Evolutionary conservation across 2,329 filamentous ascomycete species (phyloP), one percentile per base, ranked within the genome.

Genomic region (Fusarium dlaminii): DNA sequence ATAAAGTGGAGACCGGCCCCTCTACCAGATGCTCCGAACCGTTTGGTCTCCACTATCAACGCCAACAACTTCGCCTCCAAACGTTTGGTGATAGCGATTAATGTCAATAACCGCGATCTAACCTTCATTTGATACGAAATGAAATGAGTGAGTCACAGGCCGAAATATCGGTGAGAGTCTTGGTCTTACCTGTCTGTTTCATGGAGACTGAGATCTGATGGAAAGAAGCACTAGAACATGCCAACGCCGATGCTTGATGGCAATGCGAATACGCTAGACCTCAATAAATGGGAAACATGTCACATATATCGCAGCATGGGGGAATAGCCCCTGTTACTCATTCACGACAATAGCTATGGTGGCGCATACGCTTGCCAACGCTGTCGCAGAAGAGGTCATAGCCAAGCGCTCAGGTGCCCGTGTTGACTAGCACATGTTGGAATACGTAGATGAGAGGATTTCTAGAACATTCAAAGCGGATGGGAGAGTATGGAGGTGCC

Each of bases 11-110:
- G 12, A 30, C 22, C 27, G 12, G 36, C 36, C 15, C 11, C 36
- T 40, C 27, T 29, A 8, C 14, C 34, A 39, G 22, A 55, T 30
- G 14, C 36, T 40, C 52, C 15, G 15, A 40, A n/a, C 52, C 52
- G 36, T 30, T 42, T 55, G 34, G 34, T 39, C 51, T 55, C 51
- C 34, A 39, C 51, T 39, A n/a, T 55, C 51, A 39, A 54, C 34
- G 15, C 51, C 51, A 54, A 6, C 34, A 39, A n/a, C 51, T 54
- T 54, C 20, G 29, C 11, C 51, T 40, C 15, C 8, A 39, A 18
- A 54, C 24, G 24, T 10, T 42, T 56, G 37, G 3, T 32, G 15
- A 55, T 7, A 8, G 15, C 15, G 18, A 11, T 22, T 18, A 40
- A 13, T 15, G 27, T 20, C 17, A 18, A 43, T 14, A 40, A 32